A percentile compares a stretch with the other conserved stretches of the same genome.
Evolutionary conservation across 129 eudicot genomes (phyloP).

Genomic region (Oenanthe sinensis): DNA sequence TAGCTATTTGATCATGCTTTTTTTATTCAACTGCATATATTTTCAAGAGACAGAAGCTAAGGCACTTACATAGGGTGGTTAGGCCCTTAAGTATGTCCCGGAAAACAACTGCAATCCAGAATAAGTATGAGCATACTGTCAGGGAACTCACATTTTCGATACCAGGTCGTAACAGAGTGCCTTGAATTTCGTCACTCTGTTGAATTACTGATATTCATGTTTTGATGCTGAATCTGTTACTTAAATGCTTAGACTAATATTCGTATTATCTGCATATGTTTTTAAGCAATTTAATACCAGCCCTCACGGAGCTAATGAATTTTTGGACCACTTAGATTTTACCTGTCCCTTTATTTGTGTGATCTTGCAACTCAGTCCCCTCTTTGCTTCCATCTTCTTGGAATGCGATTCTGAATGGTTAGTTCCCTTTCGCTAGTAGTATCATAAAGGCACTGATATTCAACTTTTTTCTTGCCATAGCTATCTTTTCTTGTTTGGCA

Average conservation of each 20-base stretch:
- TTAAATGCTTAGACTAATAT: background rate
- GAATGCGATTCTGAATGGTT: background rate
- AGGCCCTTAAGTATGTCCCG: background rate
- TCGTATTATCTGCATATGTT: background rate
- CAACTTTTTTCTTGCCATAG: background rate
- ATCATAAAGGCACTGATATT: too few species aligned
- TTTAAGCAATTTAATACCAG: background rate
- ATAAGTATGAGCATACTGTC: background rate
- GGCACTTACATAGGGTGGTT: background rate
- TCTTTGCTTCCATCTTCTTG: too few species aligned
- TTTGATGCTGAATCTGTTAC: background rate
- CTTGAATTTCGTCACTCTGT: too few species aligned
- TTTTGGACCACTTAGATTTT: background rate
- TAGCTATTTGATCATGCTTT: too few species aligned
- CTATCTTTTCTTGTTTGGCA: background rate
- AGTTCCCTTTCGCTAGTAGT: background rate
- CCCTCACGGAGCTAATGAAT: background rate
- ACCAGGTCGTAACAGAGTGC: too few species aligned
- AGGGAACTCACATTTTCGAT: background rate
- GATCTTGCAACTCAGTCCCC: background rate
- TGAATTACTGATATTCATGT: too few species aligned
- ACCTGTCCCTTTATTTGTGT: background rate
- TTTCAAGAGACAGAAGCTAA: too few species aligned
- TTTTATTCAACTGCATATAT: too few species aligned
- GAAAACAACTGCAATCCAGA: background rate